These are phyloP conservation scores for Apodospora peruviana DNA, from an alignment of 495 filamentous ascomycete species.

Conservation along the genomic window DNA sequence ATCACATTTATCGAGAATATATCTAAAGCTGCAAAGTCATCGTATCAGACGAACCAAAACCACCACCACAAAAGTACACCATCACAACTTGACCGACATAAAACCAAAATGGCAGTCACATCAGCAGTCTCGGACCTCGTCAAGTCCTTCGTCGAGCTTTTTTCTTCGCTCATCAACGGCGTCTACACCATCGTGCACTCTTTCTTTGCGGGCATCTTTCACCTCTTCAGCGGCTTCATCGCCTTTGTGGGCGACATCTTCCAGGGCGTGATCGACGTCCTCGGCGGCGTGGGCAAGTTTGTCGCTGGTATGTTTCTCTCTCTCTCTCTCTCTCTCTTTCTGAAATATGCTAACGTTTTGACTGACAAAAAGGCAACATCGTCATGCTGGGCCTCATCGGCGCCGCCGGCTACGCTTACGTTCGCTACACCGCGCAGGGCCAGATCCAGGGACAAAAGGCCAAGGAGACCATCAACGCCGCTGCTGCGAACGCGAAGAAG, in stretches of 20 bases:
- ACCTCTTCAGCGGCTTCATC: constrained; percentile 23
- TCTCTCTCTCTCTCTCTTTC: not conserved
- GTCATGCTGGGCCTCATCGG: constrained; percentile 25
- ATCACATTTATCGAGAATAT: not conserved
- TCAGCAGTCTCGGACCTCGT: constrained; percentile 25
- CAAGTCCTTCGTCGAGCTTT: constrained; percentile 27
- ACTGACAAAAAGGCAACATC: constrained; percentile 19
- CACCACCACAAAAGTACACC: not conserved
- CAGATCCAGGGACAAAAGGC: constrained; percentile 4
- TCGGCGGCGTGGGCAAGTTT: constrained; percentile 27
- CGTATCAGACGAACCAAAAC: not conserved
- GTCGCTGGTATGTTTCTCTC: constrained; percentile 21
- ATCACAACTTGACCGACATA: not conserved
- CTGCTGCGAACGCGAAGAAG: not conserved
- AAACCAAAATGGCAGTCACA: constrained; percentile 26
- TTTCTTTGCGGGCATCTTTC: constrained; percentile 18
- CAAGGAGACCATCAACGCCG: not conserved
- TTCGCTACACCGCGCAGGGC: constrained; percentile 19
- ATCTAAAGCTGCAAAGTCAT: no score
- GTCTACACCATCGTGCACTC: constrained; percentile 23
- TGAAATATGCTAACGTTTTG: not conserved
- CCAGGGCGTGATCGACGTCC: constrained; percentile 24
- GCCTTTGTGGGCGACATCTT: constrained; percentile 20
- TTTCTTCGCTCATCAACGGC: constrained; percentile 22
- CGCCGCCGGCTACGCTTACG: constrained; percentile 21